Base-by-base conservation (phyloP, 225 moss, liverwort and hornwort genomes). In the Neckera pumila region DNA sequence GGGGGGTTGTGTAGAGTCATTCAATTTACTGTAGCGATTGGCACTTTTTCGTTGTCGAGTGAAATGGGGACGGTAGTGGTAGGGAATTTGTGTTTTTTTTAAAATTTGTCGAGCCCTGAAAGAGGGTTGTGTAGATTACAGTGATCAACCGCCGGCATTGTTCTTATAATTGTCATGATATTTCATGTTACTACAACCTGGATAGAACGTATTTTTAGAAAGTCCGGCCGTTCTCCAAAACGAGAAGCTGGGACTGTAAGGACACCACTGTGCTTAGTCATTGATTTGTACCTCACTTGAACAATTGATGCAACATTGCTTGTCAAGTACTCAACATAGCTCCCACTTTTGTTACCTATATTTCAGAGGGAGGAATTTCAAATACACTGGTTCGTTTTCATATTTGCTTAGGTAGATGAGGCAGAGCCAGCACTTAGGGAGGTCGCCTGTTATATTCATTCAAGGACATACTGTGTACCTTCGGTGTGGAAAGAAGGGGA, bases 41-140 rank as follows among this genome's bases (percentile, higher is more conserved):
- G 66, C 86, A 90, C 74, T 45, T 87, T 67, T 84, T 83, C 54
- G 66, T 61, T 84, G 83, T 85, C 82, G 40, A 66, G 78, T 57
- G 80, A 88, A 88, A 72, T 58, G 85, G 58, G 82, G 71, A n/a
- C 85, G 82, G 36, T 78, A 88, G 83, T 74, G 56, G 87, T 85
- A 89, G 92, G 59, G 65, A 38, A 63, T 82, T 87, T n/a, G 69
- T 84, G 80, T 82, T 84, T 84, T 82, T 84, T n/a, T n/a, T n/a
- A n/a, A n/a, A n/a, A 62, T 80, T 86, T 90, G 84, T 89, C 61
- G 64, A 89, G 85, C 89, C 87, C 90, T 86, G 87, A 85, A 84
- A 90, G 89, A 89, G 92, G 90, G 89, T 38, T 90, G 87, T 92
- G 90, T 90, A 92, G 92, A 92, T 89, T 90, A 92, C 90, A 89